Evolutionary conservation across 2,329 filamentous ascomycete genomes (phyloP).

Genomic region (Arthrobotrys entomopaga): DNA sequence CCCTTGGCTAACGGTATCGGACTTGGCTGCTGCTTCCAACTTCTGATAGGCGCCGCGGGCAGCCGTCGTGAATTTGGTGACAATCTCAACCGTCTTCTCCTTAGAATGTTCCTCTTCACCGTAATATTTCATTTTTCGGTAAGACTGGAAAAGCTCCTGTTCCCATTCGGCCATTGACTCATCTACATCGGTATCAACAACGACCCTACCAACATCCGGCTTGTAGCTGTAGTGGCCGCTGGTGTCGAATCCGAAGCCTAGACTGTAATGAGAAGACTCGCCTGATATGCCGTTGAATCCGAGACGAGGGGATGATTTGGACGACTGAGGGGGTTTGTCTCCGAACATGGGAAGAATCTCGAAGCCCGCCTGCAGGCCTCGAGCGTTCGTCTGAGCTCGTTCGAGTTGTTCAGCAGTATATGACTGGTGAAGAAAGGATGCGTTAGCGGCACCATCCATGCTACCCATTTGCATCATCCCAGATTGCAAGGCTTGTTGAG

Average conservation of each 20-base stretch:
- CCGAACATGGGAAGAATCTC: constrained; percentile 52
- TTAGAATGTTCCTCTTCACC: constrained; percentile 50
- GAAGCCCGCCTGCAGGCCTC: constrained; percentile 44
- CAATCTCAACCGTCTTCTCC: constrained; percentile 44
- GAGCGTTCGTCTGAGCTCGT: constrained; percentile 28
- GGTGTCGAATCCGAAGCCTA: constrained; percentile 43
- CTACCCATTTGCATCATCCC: constrained; percentile 10
- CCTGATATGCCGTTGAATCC: constrained; percentile 19
- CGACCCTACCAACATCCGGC: constrained; percentile 27
- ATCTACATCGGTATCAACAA: constrained; percentile 33
- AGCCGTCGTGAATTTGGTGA: constrained; percentile 43
- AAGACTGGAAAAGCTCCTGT: constrained; percentile 50
- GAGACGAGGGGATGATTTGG: constrained; percentile 42
- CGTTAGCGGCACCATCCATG: not conserved
- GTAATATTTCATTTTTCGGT: constrained; percentile 50
- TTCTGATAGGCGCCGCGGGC: constrained; percentile 46
- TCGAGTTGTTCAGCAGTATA: constrained; percentile 18
- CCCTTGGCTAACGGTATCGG: constrained; percentile 29
- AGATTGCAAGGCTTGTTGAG: constrained; percentile 2
- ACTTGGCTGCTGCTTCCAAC: constrained; percentile 34
- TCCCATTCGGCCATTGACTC: constrained; percentile 53
- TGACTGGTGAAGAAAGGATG: constrained; percentile 12
- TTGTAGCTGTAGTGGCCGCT: constrained; percentile 41
- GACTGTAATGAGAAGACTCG: constrained; percentile 32
- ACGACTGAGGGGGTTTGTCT: constrained; percentile 46